Conservation (phyloP, 257 asterid genomes). For the Plantago elongata region DNA sequence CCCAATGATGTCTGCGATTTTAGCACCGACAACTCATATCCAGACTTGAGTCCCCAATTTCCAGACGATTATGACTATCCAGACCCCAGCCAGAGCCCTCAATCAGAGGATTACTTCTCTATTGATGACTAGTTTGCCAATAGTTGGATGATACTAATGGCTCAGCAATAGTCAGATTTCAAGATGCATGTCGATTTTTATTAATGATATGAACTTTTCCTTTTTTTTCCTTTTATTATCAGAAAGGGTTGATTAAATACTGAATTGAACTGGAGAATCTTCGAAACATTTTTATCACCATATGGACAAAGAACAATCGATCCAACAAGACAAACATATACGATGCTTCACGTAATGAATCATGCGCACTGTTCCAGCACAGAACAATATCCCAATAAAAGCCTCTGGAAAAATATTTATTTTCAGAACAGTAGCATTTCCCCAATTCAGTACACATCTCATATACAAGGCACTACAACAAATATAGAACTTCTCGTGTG, state of each 20-base stretch:
- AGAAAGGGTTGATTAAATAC: too few relatives aligned
- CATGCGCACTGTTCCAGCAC: too few relatives aligned
- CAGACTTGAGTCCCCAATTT: not conserved
- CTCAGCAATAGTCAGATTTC: too few relatives aligned
- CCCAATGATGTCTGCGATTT: not conserved
- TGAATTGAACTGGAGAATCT: too few relatives aligned
- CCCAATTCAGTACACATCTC: slow-evolving; percentile 9
- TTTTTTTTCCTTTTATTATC: too few relatives aligned
- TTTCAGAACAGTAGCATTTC: not conserved
- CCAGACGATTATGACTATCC: too few relatives aligned
- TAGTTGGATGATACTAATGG: too few relatives aligned
- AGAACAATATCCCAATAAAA: not conserved
- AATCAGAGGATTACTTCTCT: not conserved
- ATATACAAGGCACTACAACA: slow-evolving; percentile 1
- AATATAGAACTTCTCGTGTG: not conserved
- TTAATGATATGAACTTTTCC: not conserved
- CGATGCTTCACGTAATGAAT: too few relatives aligned
- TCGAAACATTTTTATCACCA: too few relatives aligned
- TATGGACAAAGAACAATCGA: too few relatives aligned
- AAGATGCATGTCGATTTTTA: not conserved
- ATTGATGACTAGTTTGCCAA: too few relatives aligned
- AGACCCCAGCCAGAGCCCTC: not conserved
- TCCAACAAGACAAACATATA: too few relatives aligned
- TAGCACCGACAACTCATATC: not conserved
- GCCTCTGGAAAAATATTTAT: not conserved